Percentiles rank a stretch among this genome's conserved stretches.
These are phyloP conservation scores for Neoconidiobolus thromboides DNA, from an alignment of 371 early-diverging fungal genomes.

Conservation along the genomic window DNA sequence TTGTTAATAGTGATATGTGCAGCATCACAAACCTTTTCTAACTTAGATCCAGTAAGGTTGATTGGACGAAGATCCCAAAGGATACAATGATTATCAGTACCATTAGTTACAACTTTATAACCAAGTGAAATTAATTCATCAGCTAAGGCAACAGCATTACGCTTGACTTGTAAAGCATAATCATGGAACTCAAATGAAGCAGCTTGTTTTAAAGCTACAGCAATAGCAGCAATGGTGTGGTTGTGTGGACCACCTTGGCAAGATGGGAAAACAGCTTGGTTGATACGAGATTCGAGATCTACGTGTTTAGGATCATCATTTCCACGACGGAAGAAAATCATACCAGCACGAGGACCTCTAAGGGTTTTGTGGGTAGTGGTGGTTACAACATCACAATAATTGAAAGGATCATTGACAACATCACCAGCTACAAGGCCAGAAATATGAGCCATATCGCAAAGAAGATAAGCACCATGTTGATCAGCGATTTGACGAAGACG, in stretches of 20 bases:
- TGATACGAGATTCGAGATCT: slow-evolving; percentile 81
- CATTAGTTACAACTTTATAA: slow-evolving; percentile 82
- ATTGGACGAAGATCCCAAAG: slow-evolving; percentile 79
- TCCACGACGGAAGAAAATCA: slow-evolving; percentile 94
- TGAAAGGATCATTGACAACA: slow-evolving; percentile 82
- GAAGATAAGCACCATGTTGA: slow-evolving; percentile 79
- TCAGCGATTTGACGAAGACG: slow-evolving; percentile 86
- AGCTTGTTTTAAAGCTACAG: slow-evolving; percentile 95
- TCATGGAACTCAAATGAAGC: slow-evolving; percentile 78
- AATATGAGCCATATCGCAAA: slow-evolving; percentile 98
- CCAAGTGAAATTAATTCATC: slow-evolving; percentile 45
- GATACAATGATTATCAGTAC: slow-evolving; percentile 89
- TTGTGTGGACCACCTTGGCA: slow-evolving; percentile 99
- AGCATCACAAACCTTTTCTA: slow-evolving; percentile 93
- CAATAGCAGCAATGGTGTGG: slow-evolving; percentile 97
- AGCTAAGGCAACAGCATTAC: slow-evolving; percentile 73
- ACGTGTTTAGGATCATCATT: slow-evolving; percentile 47
- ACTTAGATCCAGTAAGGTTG: slow-evolving; percentile 68
- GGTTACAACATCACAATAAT: slow-evolving; percentile 96
- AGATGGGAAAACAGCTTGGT: slow-evolving; percentile 97
- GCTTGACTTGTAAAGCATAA: slow-evolving; percentile 84
- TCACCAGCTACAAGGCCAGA: slow-evolving; percentile 83
- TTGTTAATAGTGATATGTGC: slow-evolving; percentile 75
- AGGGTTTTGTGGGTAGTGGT: slow-evolving; percentile 99
- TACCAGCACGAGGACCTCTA: slow-evolving; percentile 95